Conservation (phyloP, 1,139 yeast genomes). For the Eremothecium sinecaudum region DNA sequence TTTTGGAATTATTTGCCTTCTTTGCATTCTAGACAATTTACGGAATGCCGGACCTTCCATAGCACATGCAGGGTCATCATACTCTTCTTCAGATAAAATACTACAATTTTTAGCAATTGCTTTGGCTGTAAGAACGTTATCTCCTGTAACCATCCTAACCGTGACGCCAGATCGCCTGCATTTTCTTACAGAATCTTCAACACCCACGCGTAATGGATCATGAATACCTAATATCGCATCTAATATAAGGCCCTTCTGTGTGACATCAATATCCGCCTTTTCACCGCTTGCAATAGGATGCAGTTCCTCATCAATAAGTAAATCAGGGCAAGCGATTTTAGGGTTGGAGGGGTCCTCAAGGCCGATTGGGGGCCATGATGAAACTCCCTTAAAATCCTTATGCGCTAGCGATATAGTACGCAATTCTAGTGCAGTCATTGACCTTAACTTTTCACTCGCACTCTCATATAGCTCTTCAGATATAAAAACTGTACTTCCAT, state of each 20-base stretch:
- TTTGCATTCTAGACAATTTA: slow-evolving; percentile 48
- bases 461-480: slow-evolving; percentile 23
- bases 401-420: slow-evolving; percentile 83
- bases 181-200: slow-evolving; percentile 73
- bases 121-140: slow-evolving; percentile 77
- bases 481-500: slow-evolving; percentile 29
- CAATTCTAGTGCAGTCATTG: slow-evolving; percentile 65
- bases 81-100: slow-evolving; percentile 49
- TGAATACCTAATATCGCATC: slow-evolving; percentile 84
- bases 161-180: slow-evolving; percentile 88
- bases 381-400: slow-evolving; percentile 45
- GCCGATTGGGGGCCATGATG: slow-evolving; percentile 59
- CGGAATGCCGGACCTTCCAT: slow-evolving; percentile 94
- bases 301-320: slow-evolving; percentile 34
- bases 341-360: slow-evolving; percentile 28
- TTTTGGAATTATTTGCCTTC: slow-evolving; percentile 53
- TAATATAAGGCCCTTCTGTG: slow-evolving; percentile 37
- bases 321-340: slow-evolving; percentile 41
- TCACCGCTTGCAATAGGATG: slow-evolving; percentile 12
- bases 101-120: slow-evolving; percentile 86
- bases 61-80: slow-evolving; percentile 47
- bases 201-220: slow-evolving; percentile 90
- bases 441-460: slow-evolving; percentile 42
- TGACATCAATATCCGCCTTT: slow-evolving; percentile 16
- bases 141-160: slow-evolving; percentile 98